Conservation (phyloP, 176 grass and related monocot genomes). For the Zoysia japonica region DNA sequence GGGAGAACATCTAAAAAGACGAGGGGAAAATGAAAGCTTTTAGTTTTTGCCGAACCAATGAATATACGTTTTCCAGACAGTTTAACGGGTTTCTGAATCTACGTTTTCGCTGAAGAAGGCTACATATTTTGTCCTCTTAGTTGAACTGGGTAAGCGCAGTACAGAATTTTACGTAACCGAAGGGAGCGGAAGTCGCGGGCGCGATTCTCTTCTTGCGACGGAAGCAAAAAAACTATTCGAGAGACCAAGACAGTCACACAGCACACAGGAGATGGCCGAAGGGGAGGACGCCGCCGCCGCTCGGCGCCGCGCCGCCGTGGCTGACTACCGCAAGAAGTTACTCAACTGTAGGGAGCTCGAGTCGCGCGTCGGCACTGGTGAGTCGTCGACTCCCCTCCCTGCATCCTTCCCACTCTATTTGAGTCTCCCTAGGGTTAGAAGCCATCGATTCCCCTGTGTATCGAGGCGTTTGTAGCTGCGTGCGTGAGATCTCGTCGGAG, state of each 20-base stretch:
- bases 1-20: too few relatives aligned
- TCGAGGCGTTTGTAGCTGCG: neutral
- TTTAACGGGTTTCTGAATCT: too few relatives aligned
- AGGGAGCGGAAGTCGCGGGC: neutral
- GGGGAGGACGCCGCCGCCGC: constrained; percentile 62
- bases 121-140: too few relatives aligned
- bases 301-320: constrained; percentile 44
- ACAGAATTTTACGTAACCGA: constrained; percentile 12
- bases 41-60: too few relatives aligned
- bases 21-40: too few relatives aligned
- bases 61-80: too few relatives aligned
- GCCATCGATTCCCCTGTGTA: constrained; percentile 1
- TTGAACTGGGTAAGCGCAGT: neutral
- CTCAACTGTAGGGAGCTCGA: constrained; percentile 92
- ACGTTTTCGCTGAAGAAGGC: too few relatives aligned
- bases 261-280: constrained; percentile 56
- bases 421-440: constrained; percentile 19
- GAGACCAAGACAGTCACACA: neutral
- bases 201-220: constrained; percentile 48
- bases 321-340: constrained; percentile 90
- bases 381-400: neutral
- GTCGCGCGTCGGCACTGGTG: constrained; percentile 79
- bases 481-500: constrained; percentile 13
- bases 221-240: constrained; percentile 42
- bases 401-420: neutral